Percentiles rank a stretch among this genome's conserved stretches.
These are phyloP conservation scores for Solanum peruvianum DNA, from an alignment of 257 asterid species.

Conservation along the genomic window DNA sequence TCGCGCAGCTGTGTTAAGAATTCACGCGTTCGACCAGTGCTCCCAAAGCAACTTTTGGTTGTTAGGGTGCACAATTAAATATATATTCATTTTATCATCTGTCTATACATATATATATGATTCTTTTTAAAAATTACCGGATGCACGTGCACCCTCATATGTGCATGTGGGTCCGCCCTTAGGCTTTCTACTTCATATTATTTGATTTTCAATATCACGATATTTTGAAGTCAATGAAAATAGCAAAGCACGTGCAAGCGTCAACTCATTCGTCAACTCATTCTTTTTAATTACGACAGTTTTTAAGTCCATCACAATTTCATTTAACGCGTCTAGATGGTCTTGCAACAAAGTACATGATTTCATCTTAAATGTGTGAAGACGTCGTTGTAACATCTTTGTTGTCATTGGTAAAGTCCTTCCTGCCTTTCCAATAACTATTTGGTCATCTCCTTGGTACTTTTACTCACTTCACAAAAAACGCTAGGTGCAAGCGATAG, in stretches of 20 bases:
- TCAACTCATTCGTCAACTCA: neutral
- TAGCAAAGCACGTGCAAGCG: neutral
- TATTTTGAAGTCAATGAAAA: neutral
- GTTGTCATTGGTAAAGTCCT: neutral
- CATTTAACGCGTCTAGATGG: neutral
- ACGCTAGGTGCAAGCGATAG: neutral
- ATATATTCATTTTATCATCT: no score
- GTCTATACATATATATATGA: no score
- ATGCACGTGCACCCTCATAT: no score
- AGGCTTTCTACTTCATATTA: neutral
- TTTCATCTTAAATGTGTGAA: neutral
- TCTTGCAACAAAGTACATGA: neutral
- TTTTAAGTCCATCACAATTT: neutral
- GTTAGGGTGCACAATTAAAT: no score
- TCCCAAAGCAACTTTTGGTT: no score
- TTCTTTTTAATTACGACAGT: neutral
- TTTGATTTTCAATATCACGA: no score
- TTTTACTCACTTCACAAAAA: neutral
- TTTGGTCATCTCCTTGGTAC: neutral
- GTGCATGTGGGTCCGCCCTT: no score
- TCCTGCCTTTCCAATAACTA: neutral
- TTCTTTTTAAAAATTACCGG: no score
- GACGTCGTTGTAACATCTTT: neutral
- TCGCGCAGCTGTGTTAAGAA: no score
- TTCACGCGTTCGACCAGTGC: no score